Evolutionary conservation across 306 rosid genomes (phyloP).

Genomic region (Glycyrrhiza uralensis): DNA sequence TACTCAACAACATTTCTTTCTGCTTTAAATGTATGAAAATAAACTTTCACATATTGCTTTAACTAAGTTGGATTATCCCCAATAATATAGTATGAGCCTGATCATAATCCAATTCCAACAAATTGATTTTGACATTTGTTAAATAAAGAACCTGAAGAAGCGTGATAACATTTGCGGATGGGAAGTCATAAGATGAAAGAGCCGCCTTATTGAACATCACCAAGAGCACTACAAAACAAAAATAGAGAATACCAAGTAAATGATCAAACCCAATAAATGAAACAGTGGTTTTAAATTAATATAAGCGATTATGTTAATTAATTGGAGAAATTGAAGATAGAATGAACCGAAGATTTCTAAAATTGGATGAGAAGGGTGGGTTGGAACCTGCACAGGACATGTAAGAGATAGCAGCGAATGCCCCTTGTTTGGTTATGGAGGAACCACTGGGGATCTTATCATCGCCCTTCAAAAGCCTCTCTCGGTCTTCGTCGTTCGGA

Average conservation of each 20-base stretch:
- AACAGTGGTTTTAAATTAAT: neutral
- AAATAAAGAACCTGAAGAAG: conserved; percentile 68
- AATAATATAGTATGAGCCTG: neutral
- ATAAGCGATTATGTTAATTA: neutral
- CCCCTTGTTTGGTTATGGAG: conserved; percentile 65
- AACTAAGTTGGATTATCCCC: neutral
- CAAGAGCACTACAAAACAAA: conserved; percentile 57
- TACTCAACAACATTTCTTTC: conserved; percentile 3
- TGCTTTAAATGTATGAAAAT: neutral
- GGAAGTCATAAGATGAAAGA: conserved; percentile 73
- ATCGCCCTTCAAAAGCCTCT: conserved; percentile 41
- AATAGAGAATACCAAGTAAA: neutral
- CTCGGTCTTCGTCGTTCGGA: conserved; percentile 49
- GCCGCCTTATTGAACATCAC: conserved; percentile 82
- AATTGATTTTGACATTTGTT: neutral
- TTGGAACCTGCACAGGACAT: conserved; percentile 73
- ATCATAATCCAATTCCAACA: neutral
- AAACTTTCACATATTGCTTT: neutral
- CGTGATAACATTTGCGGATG: conserved; percentile 70
- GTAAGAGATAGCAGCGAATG: conserved; percentile 71
- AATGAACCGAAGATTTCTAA: neutral
- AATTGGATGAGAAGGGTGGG: neutral
- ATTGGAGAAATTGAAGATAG: neutral
- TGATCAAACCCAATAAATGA: neutral
- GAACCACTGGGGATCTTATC: conserved; percentile 60